A percentile compares a stretch with the other conserved stretches of the same genome.
phyloP scores from a whole-genome alignment of 78 protist genomes.

The Emiliania huxleyi region DNA sequence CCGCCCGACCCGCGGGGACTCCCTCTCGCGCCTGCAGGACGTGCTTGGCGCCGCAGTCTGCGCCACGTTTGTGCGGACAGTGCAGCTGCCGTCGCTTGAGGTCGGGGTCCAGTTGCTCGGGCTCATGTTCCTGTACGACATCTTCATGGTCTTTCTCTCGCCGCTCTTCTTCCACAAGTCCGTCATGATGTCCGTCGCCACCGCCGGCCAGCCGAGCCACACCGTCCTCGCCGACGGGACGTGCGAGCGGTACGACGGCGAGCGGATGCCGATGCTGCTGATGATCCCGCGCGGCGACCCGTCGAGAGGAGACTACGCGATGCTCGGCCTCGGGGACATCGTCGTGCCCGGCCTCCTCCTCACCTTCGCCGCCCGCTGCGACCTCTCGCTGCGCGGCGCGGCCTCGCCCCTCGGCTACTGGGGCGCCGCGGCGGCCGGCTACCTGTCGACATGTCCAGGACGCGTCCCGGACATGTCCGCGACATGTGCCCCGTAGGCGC shows the following conservation, averaged over 20 bases:
- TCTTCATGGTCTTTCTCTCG: constrained; percentile 49
- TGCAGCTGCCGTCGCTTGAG: not conserved
- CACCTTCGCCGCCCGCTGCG: constrained; percentile 15
- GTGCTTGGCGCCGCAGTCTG: not conserved
- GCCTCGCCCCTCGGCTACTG: not conserved
- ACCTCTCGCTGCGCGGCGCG: not conserved
- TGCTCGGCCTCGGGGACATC: constrained; percentile 44
- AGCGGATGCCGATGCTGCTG: not conserved
- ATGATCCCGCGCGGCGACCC: not conserved
- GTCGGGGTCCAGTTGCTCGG: constrained; percentile 3
- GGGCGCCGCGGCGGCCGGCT: not conserved
- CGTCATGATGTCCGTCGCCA: constrained; percentile 48
- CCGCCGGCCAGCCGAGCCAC: not conserved
- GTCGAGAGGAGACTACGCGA: not conserved
- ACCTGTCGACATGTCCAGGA: too few species aligned
- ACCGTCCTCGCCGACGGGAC: not conserved
- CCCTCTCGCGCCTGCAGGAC: too few species aligned
- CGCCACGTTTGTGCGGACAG: not conserved
- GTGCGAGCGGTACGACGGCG: not conserved
- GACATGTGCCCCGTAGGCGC: too few species aligned
- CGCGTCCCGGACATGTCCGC: too few species aligned
- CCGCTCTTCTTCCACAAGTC: constrained; percentile 33
- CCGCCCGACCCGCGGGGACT: too few species aligned
- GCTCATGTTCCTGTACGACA: constrained; percentile 42
- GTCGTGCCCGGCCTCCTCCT: constrained; percentile 43